phyloP scores from a whole-genome alignment of 371 early-diverging fungal genomes.

The Thermomucor indicae-seudaticae region DNA sequence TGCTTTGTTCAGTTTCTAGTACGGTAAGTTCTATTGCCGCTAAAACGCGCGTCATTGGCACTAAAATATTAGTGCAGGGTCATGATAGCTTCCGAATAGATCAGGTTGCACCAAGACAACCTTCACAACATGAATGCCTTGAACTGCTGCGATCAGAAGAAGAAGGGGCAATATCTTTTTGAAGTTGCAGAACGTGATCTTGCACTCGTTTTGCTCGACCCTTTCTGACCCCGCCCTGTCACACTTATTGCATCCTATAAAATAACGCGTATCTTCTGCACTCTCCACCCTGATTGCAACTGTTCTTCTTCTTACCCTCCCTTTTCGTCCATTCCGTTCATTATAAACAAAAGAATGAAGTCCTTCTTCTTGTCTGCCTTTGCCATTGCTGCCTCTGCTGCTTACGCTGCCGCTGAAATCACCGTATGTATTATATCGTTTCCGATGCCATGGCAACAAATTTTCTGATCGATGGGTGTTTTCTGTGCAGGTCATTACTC shows the following conservation, averaged over 20 bases:
- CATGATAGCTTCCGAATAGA: conserved; percentile 10
- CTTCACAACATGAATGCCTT: background rate
- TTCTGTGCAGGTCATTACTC: conserved; percentile 34
- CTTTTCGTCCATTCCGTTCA: conserved; percentile 1
- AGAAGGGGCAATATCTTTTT: background rate
- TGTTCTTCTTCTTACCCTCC: conserved; percentile 4
- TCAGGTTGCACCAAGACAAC: conserved; percentile 2
- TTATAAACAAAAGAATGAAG: conserved; percentile 10
- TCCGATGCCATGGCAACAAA: background rate
- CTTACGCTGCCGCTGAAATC: conserved; percentile 12
- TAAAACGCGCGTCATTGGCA: background rate
- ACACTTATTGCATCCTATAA: background rate
- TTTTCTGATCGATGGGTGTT: background rate
- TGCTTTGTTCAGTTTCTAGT: conserved; percentile 26
- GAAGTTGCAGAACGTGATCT: conserved; percentile 5
- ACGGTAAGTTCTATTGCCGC: conserved; percentile 16
- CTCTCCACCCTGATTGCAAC: background rate
- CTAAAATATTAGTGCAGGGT: background rate
- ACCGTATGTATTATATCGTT: conserved; percentile 8
- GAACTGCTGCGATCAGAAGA: background rate
- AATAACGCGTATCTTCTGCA: background rate
- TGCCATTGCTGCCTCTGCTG: conserved; percentile 12
- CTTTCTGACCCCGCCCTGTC: conserved; percentile 9
- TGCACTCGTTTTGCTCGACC: conserved; percentile 5
- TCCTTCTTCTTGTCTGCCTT: conserved; percentile 12